Conservation (phyloP, 768 basidiomycete genomes). For the Filobasidium wieringae region DNA sequence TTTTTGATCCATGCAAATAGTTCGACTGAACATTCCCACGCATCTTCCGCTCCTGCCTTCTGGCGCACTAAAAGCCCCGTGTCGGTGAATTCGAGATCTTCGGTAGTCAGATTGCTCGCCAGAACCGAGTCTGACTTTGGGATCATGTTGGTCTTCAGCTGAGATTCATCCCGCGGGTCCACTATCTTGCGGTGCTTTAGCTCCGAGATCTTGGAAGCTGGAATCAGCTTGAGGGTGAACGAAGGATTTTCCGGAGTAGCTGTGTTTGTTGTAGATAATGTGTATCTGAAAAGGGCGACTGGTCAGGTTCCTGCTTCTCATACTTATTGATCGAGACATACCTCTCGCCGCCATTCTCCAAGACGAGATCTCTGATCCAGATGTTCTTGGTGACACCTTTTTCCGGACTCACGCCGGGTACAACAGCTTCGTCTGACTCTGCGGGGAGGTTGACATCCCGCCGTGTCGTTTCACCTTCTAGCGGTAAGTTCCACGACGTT, state of each 20-base stretch:
- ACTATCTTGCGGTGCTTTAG: too few species aligned
- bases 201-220: neutral
- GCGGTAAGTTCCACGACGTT: neutral
- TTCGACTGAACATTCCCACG: neutral
- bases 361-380: constrained; percentile 7
- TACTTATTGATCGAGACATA: neutral
- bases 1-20: constrained; percentile 3
- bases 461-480: constrained; percentile 2
- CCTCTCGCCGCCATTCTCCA: constrained; percentile 6
- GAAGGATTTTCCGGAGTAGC: neutral
- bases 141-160: neutral
- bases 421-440: neutral
- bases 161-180: neutral
- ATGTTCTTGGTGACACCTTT: neutral
- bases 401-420: neutral
- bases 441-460: constrained; percentile 1
- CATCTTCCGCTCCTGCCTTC: constrained; percentile 1
- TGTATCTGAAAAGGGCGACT: neutral
- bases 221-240: neutral
- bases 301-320: neutral
- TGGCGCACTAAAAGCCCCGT: constrained; percentile 6
- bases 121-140: too few species aligned
- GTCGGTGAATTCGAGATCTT: constrained; percentile 6
- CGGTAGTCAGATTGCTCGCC: neutral
- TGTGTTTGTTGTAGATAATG: neutral